Percentiles rank a stretch among this genome's conserved stretches.
phyloP scores from a whole-genome alignment of 805 yeast genomes.

The Candida stauntonica region DNA sequence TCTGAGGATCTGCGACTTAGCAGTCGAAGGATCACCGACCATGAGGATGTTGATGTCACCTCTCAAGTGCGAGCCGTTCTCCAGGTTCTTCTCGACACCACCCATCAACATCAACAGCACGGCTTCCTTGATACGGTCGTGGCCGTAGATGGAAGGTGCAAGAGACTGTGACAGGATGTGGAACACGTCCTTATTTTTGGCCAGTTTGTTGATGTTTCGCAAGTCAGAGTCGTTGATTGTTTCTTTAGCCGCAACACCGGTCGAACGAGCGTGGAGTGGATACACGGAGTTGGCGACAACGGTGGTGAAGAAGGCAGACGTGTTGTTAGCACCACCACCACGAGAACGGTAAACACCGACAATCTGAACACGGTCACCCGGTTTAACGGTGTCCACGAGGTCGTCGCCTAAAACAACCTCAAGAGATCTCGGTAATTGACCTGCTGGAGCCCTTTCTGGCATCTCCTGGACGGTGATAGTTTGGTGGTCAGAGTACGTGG shows the following conservation, averaged over 20 bases:
- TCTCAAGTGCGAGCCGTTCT: conserved; percentile 93
- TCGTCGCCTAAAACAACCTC: conserved; percentile 95
- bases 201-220: conserved; percentile 75
- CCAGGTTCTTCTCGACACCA: conserved; percentile 90
- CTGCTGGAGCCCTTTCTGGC: conserved; percentile 98
- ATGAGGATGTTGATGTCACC: conserved; percentile 94
- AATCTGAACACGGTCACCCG: conserved; percentile 92
- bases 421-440: conserved; percentile 90
- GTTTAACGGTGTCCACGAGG: conserved; percentile 85
- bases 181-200: conserved; percentile 68
- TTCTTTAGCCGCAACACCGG: conserved; percentile 71
- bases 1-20: conserved; percentile 92
- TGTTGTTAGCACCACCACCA: conserved; percentile 58
- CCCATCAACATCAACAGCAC: conserved; percentile 87
- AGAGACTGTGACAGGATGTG: conserved; percentile 77
- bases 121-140: conserved; percentile 86
- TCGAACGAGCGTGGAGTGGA: conserved; percentile 81
- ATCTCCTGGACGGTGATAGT: conserved; percentile 91
- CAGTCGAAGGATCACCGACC: conserved; percentile 99
- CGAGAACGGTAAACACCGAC: conserved; percentile 92
- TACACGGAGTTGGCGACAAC: conserved; percentile 86
- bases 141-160: conserved; percentile 96
- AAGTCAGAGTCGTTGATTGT: conserved; percentile 76
- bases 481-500: conserved; percentile 92
- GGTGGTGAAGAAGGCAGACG: conserved; percentile 76